phyloP scores from a whole-genome alignment of 768 basidiomycete genomes.

The Boletus coccyginus region DNA sequence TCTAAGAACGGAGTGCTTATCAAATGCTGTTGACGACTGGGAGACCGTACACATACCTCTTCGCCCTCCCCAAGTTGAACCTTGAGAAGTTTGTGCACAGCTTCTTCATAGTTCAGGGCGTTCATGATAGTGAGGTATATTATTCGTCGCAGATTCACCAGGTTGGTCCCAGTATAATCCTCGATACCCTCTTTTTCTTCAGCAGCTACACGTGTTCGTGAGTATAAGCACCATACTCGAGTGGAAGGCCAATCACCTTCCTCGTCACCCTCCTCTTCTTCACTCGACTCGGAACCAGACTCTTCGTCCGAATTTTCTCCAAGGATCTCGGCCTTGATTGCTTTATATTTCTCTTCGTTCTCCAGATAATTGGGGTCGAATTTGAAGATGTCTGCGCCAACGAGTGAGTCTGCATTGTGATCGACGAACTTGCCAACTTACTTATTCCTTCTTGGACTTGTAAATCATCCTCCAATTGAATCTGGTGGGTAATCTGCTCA shows the following conservation, averaged over 20 bases:
- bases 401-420: constrained; percentile 6
- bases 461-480: constrained; percentile 89
- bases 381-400: constrained; percentile 84
- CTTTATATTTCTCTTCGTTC: constrained; percentile 92
- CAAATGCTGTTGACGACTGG: background rate
- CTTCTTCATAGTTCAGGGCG: constrained; percentile 96
- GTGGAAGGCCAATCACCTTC: constrained; percentile 25
- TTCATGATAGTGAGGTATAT: constrained; percentile 99
- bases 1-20: constrained; percentile 41
- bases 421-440: constrained; percentile 41
- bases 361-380: constrained; percentile 82
- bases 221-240: constrained; percentile 26
- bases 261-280: constrained; percentile 64
- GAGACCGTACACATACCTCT: constrained; percentile 58
- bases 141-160: constrained; percentile 89
- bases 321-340: constrained; percentile 90
- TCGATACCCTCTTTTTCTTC: constrained; percentile 87
- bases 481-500: constrained; percentile 94
- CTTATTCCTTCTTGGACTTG: constrained; percentile 94
- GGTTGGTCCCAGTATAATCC: constrained; percentile 91
- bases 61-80: constrained; percentile 89
- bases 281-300: constrained; percentile 60
- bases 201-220: constrained; percentile 42
- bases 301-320: constrained; percentile 83
- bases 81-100: constrained; percentile 95